Percentiles rank a stretch among this genome's conserved stretches.
phyloP scores from a whole-genome alignment of 257 asterid genomes.

The Solanum piurae region DNA sequence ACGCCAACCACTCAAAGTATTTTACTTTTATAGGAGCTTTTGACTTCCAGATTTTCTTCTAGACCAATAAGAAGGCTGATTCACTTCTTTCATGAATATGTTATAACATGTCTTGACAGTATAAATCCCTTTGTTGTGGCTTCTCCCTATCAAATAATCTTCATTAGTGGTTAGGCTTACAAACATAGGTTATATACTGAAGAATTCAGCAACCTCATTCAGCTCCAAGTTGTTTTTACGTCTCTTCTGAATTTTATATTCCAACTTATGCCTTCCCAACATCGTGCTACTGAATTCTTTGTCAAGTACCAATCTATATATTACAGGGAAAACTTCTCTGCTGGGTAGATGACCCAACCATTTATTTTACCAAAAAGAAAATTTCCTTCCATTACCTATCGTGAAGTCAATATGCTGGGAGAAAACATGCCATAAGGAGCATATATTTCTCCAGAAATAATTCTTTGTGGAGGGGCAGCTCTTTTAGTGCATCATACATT shows the following conservation, averaged over 20 bases:
- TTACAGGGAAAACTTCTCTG: background rate
- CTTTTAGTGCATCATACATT: background rate
- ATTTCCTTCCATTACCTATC: background rate
- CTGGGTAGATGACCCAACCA: background rate
- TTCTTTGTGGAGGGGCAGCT: background rate
- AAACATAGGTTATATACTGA: background rate
- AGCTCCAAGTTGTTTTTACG: background rate
- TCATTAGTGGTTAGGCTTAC: background rate
- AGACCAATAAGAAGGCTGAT: background rate
- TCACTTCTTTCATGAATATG: background rate
- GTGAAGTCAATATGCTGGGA: background rate
- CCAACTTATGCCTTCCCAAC: background rate
- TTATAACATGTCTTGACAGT: background rate
- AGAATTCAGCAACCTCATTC: background rate
- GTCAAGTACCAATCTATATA: background rate
- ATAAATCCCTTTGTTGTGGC: background rate
- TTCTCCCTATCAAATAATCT: background rate
- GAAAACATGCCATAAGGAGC: background rate
- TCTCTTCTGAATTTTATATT: background rate
- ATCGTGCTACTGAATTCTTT: background rate
- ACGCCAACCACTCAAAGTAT: background rate
- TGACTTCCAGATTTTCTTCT: background rate
- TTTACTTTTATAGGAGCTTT: background rate
- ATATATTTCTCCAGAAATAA: background rate
- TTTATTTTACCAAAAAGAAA: background rate